A percentile compares a stretch with the other conserved stretches of the same genome.
Conservation (phyloP, 164 flowering plant genomes). For the Stephania cephalantha region DNA sequence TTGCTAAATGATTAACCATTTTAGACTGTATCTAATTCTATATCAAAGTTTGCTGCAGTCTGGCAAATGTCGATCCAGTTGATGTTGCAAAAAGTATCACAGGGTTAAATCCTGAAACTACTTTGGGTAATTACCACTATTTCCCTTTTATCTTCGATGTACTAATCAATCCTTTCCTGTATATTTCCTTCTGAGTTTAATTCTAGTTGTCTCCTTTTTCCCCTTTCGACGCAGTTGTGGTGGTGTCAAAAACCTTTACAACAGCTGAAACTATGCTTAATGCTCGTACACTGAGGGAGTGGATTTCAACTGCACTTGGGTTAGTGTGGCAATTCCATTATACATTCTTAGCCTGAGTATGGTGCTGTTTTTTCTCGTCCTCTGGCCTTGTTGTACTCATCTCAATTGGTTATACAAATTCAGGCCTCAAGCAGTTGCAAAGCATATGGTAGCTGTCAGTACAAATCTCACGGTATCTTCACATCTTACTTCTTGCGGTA, state of each 20-base stretch:
- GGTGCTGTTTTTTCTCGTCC: slow-evolving; percentile 4
- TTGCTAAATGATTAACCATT: neutral
- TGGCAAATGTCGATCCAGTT: slow-evolving; percentile 95
- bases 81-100: slow-evolving; percentile 76
- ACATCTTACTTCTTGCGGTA: neutral
- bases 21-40: slow-evolving; percentile 4
- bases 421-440: slow-evolving; percentile 92
- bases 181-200: slow-evolving; percentile 5
- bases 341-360: neutral
- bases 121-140: slow-evolving; percentile 53
- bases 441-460: slow-evolving; percentile 99
- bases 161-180: neutral
- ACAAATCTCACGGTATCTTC: slow-evolving; percentile 71
- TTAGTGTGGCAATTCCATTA: slow-evolving; percentile 27
- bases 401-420: slow-evolving; percentile 3
- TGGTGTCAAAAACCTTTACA: slow-evolving; percentile 97
- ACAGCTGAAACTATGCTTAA: slow-evolving; percentile 99
- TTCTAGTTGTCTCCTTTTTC: slow-evolving; percentile 9
- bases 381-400: neutral
- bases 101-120: slow-evolving; percentile 93
- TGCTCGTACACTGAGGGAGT: slow-evolving; percentile 92
- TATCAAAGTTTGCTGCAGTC: slow-evolving; percentile 38
- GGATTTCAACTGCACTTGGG: slow-evolving; percentile 91
- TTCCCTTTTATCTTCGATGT: neutral
- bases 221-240: slow-evolving; percentile 61